Base-by-base conservation (phyloP, 352 stramenopile species). In the Phytophthora pini region DNA sequence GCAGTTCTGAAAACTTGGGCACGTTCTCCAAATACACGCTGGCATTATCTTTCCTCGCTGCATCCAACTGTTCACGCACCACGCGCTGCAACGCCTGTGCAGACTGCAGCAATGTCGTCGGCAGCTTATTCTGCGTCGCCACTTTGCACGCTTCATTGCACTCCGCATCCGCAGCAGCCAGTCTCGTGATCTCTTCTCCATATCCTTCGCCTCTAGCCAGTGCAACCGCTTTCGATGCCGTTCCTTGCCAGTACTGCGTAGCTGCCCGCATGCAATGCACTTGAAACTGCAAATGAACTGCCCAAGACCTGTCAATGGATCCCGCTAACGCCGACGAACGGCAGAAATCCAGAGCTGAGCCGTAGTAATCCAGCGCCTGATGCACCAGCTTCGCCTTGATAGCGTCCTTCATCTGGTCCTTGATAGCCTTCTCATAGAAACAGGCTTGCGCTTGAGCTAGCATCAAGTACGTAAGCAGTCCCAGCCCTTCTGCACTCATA, bases 381-480 rank as follows among this genome's bases (percentile, higher is more conserved):
- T 88, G 77, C 56, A 90, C 88, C 17, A 96, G 71, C 56, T 94
- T 96, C 20, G 88, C 77, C 73, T 94, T 92, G 57, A 96, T 84
- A 10, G 63, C 77, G 58, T 93, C 77, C 44, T 92, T 93, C 79
- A 92, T 89, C 52, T 86, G 73, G 68, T 97, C 90, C 50, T 93
- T 94, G 29, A 97, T 90, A 17, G 89, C 83, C 64, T 97, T 97
- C 63, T 97, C 88, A 65, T 97, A 97, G 55, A 97, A 97, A 53
- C 90, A 97, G n/a, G 89, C 88, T 59, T 96, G 88, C 22, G 86
- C 86, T 65, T 96, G 88, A 13, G 86, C 88, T 15, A 96, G 73
- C 86, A 96, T 93, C 49, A 96, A 73, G 44, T 78, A 68, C 31
- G 66, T 76, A 12, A 93, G 73, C 55, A 96, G 75, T n/a, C 73